These are phyloP conservation scores for Wickerhamomyces bisporus DNA, from an alignment of 805 yeast genomes.

Conservation along the genomic window DNA sequence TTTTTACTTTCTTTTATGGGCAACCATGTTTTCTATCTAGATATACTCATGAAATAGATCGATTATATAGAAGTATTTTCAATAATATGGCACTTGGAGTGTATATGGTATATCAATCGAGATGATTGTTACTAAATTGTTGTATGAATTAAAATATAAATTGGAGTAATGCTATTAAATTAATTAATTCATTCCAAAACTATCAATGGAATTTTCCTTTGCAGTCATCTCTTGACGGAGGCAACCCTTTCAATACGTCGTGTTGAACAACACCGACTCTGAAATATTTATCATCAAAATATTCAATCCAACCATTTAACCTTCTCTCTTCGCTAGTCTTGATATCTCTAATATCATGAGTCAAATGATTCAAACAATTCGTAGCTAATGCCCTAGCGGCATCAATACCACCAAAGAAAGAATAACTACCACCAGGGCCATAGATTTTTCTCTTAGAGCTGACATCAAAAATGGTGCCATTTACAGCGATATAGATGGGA, in stretches of 20 bases:
- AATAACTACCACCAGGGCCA: conserved; percentile 44
- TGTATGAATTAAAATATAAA: too few species aligned
- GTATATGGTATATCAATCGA: too few species aligned
- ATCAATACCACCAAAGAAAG: conserved; percentile 47
- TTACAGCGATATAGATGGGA: conserved; percentile 47
- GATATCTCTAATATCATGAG: conserved; percentile 49
- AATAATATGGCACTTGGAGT: too few species aligned
- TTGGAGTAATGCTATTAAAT: too few species aligned
- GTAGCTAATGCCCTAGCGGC: conserved; percentile 53
- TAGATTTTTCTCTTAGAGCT: conserved; percentile 36
- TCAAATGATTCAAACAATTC: conserved; percentile 52
- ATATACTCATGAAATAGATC: too few species aligned
- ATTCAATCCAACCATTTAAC: conserved; percentile 23
- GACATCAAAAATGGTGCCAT: conserved; percentile 54
- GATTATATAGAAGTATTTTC: too few species aligned
- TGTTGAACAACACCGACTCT: conserved; percentile 17
- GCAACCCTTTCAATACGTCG: conserved; percentile 6
- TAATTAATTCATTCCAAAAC: too few species aligned
- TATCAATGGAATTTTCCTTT: too few species aligned
- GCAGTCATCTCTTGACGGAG: conserved; percentile 16
- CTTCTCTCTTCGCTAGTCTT: conserved; percentile 27
- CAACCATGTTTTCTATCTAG: too few species aligned
- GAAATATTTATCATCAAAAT: conserved; percentile 22
- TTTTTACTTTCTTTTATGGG: too few species aligned
- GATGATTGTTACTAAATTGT: too few species aligned